Conservation (phyloP, 1,284 basidiomycete genomes). For the Vanrija sp. region DNA sequence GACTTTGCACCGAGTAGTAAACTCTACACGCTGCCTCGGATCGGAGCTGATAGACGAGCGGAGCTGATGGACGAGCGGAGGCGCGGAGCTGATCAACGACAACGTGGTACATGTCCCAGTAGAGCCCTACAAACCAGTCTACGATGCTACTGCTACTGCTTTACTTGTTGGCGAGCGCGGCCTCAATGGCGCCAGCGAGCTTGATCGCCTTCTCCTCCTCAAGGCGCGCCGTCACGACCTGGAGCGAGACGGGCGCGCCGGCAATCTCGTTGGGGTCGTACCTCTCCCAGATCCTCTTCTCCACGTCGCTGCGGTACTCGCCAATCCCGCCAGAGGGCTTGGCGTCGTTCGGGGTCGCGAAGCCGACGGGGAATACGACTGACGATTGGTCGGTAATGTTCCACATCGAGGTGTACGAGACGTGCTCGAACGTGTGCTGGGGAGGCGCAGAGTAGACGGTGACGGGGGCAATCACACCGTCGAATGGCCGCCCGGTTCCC, state of each 20-base stretch:
- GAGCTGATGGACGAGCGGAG: no score
- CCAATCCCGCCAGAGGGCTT: constrained; percentile 47
- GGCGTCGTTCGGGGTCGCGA: constrained; percentile 52
- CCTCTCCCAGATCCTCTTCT: constrained; percentile 55
- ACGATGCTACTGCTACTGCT: no score
- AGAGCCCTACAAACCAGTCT: neutral
- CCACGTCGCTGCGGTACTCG: constrained; percentile 53
- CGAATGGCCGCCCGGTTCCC: constrained; percentile 37
- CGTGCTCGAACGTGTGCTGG: constrained; percentile 27
- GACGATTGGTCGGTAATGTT: constrained; percentile 36
- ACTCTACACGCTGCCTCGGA: no score
- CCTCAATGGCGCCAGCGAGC: constrained; percentile 35
- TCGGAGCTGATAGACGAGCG: no score
- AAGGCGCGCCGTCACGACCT: constrained; percentile 63
- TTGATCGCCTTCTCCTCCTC: constrained; percentile 51
- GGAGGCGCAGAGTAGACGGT: constrained; percentile 29
- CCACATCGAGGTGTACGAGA: constrained; percentile 39
- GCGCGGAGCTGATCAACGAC: no score
- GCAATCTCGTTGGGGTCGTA: constrained; percentile 60
- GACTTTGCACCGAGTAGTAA: no score
- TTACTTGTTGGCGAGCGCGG: constrained; percentile 51
- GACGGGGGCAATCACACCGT: constrained; percentile 35
- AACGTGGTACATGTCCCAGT: no score
- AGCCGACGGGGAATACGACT: constrained; percentile 64
- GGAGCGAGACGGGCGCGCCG: constrained; percentile 64